Percentiles rank a stretch among this genome's conserved stretches.
phyloP scores from a whole-genome alignment of 2,329 filamentous ascomycete species.

The Paraconiothyrium brasiliense region DNA sequence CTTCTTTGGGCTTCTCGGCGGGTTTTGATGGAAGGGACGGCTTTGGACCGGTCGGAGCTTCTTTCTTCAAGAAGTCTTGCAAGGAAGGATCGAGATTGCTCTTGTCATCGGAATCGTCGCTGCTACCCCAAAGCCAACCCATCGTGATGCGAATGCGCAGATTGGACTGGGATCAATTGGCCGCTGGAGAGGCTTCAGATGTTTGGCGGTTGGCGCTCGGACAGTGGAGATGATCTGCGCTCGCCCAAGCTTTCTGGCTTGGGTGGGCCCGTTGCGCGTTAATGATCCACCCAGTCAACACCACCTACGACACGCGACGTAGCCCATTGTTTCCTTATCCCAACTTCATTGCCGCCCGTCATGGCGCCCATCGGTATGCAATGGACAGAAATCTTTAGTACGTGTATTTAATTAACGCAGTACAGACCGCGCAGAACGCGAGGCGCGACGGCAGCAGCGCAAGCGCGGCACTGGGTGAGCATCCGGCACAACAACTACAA shows the following conservation, averaged over 20 bases:
- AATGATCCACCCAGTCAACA: slow-evolving; percentile 20
- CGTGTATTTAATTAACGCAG: slow-evolving; percentile 16
- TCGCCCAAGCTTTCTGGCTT: not conserved
- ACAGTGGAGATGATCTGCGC: slow-evolving; percentile 20
- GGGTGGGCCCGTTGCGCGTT: slow-evolving; percentile 14
- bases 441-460: slow-evolving; percentile 65
- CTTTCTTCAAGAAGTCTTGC: slow-evolving; percentile 83
- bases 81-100: slow-evolving; percentile 84
- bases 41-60: slow-evolving; percentile 76
- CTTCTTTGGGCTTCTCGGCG: slow-evolving; percentile 49
- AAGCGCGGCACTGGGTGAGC: slow-evolving; percentile 66
- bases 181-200: slow-evolving; percentile 6
- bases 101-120: slow-evolving; percentile 56
- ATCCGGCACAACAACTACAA: slow-evolving; percentile 22
- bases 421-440: slow-evolving; percentile 52
- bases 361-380: slow-evolving; percentile 49
- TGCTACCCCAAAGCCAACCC: slow-evolving; percentile 70
- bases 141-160: slow-evolving; percentile 50
- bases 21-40: slow-evolving; percentile 39
- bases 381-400: not conserved
- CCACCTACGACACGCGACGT: slow-evolving; percentile 14
- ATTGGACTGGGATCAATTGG: not conserved
- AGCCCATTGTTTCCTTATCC: not conserved
- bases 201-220: slow-evolving; percentile 2
- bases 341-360: not conserved